Evolutionary conservation across 176 grass and related monocot genomes (phyloP).

Genomic region (Zea mays): Zm-B73-REFERENCE-NAM-5.0 NC_050105.1:141418501-141419000

Average conservation of each 20-base stretch:
- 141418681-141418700: constrained; percentile 4
- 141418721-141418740: constrained; percentile 24
- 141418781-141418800: constrained; percentile 35
- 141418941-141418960: neutral
- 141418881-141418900: constrained; percentile 36
- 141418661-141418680: constrained; percentile 9
- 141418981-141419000: constrained; percentile 77
- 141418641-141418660: constrained; percentile 1
- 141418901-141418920: constrained; percentile 38
- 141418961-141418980: constrained; percentile 59
- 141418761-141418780: constrained; percentile 5
- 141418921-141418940: constrained; percentile 38
- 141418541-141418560: neutral
- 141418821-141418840: constrained; percentile 18
- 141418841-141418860: constrained; percentile 35
- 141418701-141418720: neutral
- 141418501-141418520: neutral
- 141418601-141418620: constrained; percentile 21
- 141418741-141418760: constrained; percentile 12
- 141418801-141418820: constrained; percentile 14
- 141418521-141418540: neutral
- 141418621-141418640: neutral
- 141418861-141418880: constrained; percentile 30
- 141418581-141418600: neutral
- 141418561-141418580: neutral